These are phyloP conservation scores for Haematococcus lacustris DNA, from an alignment of 139 green algal genomes.

Conservation along the genomic window DNA sequence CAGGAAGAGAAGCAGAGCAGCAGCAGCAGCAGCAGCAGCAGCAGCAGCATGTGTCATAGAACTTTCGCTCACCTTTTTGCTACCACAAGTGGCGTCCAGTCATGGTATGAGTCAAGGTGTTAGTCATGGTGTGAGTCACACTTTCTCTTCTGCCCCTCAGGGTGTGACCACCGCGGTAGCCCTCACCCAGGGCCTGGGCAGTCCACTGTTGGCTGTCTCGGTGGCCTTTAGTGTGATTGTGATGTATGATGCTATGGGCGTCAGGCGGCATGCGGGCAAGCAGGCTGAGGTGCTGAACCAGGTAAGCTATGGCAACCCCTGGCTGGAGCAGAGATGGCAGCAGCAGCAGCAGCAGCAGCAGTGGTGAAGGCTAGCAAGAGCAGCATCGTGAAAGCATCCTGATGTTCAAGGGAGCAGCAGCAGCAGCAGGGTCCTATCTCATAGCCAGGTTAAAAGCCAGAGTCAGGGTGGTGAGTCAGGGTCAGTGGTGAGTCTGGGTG, in stretches of 20 bases:
- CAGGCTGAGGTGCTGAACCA: constrained; percentile 94
- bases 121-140: no score
- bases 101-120: no score
- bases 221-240: constrained; percentile 91
- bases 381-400: background rate
- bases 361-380: background rate
- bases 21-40: background rate
- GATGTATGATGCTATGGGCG: constrained; percentile 98
- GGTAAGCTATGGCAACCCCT: no score
- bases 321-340: constrained; percentile 27
- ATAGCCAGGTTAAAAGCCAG: background rate
- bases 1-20: background rate
- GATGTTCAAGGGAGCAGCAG: background rate
- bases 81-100: no score
- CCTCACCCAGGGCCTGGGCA: constrained; percentile 73
- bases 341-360: background rate
- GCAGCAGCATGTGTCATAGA: constrained; percentile 1
- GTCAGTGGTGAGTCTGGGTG: background rate
- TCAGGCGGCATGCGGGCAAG: constrained; percentile 84
- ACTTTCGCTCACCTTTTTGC: no score
- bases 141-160: no score
- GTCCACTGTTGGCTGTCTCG: constrained; percentile 76
- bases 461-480: no score
- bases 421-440: background rate
- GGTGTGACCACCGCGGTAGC: constrained; percentile 84